These are phyloP conservation scores for Sporothrix protearum DNA, from an alignment of 2,329 filamentous ascomycete genomes.

Conservation along the genomic window DNA sequence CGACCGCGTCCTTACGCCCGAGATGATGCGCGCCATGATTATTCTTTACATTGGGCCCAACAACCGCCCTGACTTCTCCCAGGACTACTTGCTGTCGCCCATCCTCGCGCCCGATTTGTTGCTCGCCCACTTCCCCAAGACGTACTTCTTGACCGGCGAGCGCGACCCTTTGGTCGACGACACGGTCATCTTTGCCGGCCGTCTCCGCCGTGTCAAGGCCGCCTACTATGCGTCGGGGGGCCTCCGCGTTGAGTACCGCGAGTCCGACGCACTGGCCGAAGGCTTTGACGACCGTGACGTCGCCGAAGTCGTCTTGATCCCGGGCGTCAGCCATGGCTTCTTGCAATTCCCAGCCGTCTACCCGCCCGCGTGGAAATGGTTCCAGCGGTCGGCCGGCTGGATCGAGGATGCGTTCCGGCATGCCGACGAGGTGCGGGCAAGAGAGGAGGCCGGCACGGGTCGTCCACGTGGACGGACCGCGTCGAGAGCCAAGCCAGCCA, in stretches of 20 bases:
- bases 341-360: constrained; percentile 86
- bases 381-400: constrained; percentile 75
- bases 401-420: constrained; percentile 70
- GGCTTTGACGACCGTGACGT: constrained; percentile 67
- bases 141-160: constrained; percentile 90
- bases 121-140: constrained; percentile 84
- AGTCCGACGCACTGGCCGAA: constrained; percentile 43
- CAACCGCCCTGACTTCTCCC: constrained; percentile 85
- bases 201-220: constrained; percentile 75
- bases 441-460: neutral
- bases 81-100: constrained; percentile 86
- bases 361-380: constrained; percentile 84
- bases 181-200: constrained; percentile 90
- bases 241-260: constrained; percentile 49
- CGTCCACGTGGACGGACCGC: neutral
- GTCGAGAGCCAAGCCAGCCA: neutral
- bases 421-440: constrained; percentile 38
- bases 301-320: constrained; percentile 79
- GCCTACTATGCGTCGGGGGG: constrained; percentile 49
- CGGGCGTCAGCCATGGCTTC: constrained; percentile 90
- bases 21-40: constrained; percentile 99
- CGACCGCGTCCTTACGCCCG: constrained; percentile 87
- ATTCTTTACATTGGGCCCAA: constrained; percentile 95
- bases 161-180: constrained; percentile 94
- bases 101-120: constrained; percentile 82